Conservation (phyloP, 2,329 filamentous ascomycete species). For the Cercospora sesami region DNA sequence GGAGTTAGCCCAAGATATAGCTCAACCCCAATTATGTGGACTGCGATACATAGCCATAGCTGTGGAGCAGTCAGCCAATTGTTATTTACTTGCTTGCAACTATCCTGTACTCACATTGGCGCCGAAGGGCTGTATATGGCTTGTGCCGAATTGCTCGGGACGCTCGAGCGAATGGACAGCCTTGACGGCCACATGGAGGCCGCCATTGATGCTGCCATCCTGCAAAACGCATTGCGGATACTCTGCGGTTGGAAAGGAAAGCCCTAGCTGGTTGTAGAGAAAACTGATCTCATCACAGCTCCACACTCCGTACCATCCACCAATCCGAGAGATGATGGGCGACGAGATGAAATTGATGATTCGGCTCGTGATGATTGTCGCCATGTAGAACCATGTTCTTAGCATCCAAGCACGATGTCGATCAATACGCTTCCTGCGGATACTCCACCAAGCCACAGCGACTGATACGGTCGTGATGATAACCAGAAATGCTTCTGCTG, state of each 20-base stretch:
- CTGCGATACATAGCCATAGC: background rate
- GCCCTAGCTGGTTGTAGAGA: background rate
- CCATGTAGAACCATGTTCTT: background rate
- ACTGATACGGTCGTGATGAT: background rate
- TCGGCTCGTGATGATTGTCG: background rate
- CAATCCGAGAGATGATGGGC: background rate
- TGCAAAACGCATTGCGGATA: background rate
- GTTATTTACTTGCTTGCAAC: too few species aligned
- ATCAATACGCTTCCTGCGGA: background rate
- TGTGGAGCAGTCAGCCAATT: background rate
- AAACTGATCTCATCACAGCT: background rate
- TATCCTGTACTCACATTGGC: background rate
- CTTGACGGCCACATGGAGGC: background rate
- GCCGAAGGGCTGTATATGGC: background rate
- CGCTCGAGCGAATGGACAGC: background rate
- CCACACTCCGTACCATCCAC: background rate
- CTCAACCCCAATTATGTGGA: background rate
- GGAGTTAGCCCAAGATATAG: background rate
- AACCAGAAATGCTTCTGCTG: background rate
- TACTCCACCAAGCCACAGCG: background rate
- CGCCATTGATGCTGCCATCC: background rate
- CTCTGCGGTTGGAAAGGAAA: background rate
- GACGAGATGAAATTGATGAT: background rate
- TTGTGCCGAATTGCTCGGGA: background rate
- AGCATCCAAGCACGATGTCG: slow-evolving; percentile 2